Percentiles rank a stretch among this genome's conserved stretches.
Evolutionary conservation across 2,329 filamentous ascomycete species (phyloP).

Genomic region (Exserohilum rostratum): DNA sequence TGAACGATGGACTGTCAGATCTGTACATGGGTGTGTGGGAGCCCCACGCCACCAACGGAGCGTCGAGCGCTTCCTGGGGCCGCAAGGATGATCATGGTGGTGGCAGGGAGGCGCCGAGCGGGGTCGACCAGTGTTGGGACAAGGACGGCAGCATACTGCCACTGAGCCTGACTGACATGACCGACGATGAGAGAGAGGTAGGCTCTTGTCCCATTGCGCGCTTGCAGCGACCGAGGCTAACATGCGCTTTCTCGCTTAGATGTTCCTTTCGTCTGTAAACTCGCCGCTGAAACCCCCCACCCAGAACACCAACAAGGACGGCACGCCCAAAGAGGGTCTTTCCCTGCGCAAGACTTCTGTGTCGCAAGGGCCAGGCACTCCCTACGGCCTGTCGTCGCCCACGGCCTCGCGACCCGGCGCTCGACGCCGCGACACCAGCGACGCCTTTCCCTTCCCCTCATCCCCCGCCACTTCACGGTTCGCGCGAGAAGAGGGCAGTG

Average conservation of each 20-base stretch:
- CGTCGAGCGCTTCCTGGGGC: slow-evolving; percentile 69
- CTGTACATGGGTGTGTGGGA: slow-evolving; percentile 81
- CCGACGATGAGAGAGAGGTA: slow-evolving; percentile 70
- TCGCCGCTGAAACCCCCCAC: slow-evolving; percentile 87
- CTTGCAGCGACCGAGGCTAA: slow-evolving; percentile 17
- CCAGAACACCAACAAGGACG: slow-evolving; percentile 68
- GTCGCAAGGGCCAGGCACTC: slow-evolving; percentile 69
- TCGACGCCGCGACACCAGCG: slow-evolving; percentile 83
- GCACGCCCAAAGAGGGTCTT: slow-evolving; percentile 59
- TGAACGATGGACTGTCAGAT: slow-evolving; percentile 66
- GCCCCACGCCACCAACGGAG: slow-evolving; percentile 72
- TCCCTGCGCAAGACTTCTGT: slow-evolving; percentile 83
- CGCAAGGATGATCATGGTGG: slow-evolving; percentile 74
- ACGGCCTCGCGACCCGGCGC: slow-evolving; percentile 74
- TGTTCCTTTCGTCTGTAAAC: slow-evolving; percentile 87
- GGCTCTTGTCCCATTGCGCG: slow-evolving; percentile 27
- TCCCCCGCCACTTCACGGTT: slow-evolving; percentile 70
- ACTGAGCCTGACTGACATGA: slow-evolving; percentile 74
- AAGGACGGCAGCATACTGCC: slow-evolving; percentile 71
- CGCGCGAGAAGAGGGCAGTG: slow-evolving; percentile 67
- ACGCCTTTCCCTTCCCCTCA: slow-evolving; percentile 64
- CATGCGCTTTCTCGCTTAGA: slow-evolving; percentile 55
- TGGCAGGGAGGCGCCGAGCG: slow-evolving; percentile 72
- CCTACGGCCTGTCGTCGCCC: slow-evolving; percentile 75
- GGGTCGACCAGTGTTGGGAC: slow-evolving; percentile 95